Base-by-base conservation (phyloP, 345 rosid species). In the Syzygium aromaticum region DNA sequence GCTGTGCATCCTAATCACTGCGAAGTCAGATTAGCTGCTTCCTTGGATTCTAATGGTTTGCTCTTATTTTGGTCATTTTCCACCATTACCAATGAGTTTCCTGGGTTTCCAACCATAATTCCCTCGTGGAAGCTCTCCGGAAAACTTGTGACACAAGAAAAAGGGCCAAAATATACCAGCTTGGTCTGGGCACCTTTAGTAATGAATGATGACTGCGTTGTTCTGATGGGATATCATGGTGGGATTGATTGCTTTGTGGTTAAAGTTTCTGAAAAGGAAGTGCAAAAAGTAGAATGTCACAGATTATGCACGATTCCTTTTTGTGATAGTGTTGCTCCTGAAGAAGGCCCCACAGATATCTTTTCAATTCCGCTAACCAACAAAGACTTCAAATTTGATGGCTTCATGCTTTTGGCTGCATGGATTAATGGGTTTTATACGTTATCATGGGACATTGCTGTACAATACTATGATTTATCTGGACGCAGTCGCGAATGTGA, bases 241-340 rank as follows among this genome's bases (percentile, higher is more conserved):
- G 99, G 99, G 86, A 90, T 97, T 77, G 98, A 97, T 92, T 95
- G 95, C 92, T 95, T 96, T 92, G 87, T 94, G n/a, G 93, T 97
- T 87, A 91, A 91, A 88, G 86, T 88, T 52, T 89, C 90, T 87
- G 91, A 89, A 89, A 90, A 54, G 85, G 92, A 86, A 85, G 89
- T 84, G 84, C 90, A 87, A 73, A 92, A 86, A 73, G 61, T 88
- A 86, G 64, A 84, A 85, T 93, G 94, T 88, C 94, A 91, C 86
- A 92, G 87, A 89, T 78, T 94, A 64, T 94, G 96, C 92, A 94
- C 98, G 17, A 93, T 97, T 90, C 96, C 99, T 56, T 90, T 93
- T 86, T 90, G 87, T 22, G 91, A 88, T 89, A 87, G 90, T 30
- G 88, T 85, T 89, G 88, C 94, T 89, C 85, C 49, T 51, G 91